Base-by-base conservation (phyloP, 768 basidiomycete species). In the Tulasnella calospora region DNA sequence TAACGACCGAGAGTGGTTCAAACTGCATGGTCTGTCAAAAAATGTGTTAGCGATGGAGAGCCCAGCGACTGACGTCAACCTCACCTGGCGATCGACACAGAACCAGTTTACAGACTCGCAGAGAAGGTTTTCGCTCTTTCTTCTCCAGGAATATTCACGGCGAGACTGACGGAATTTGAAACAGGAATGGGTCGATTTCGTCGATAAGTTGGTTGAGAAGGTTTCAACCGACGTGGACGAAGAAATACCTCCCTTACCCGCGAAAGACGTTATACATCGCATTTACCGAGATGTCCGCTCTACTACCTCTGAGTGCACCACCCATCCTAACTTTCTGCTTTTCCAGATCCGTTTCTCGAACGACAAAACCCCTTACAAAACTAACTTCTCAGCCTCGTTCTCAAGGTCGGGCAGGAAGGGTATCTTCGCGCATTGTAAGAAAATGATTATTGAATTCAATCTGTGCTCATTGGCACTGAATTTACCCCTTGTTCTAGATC, bases 361-460 rank as follows among this genome's bases (percentile, higher is more conserved):
- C 78, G 93, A 96, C 83, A 96, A 96, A 85, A 99, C 97, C 6
- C 97, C 97, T 0, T 99, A 99, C 86, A 99, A 99, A 85, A 89
- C 84, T 8, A 87, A 87, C 13, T 88, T 98, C 41, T 92, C 92
- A 0, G 93, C 94, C 0, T 92, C 91, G 76, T 94, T 96, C 81
- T 96, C 95, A 4, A 87, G 98, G 71, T 92, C 92, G 38, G 97
- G 97, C 3, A 86, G 93, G 57, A 99, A 98, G 82, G 95, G 96
- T 0, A 89, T 92, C 17, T 98, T 94, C 83, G 96, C 96, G 30
- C 87, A 87, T 23, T 96, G 95, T 94, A 83, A 85, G 92, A 87
- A 13, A 69, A 35, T 40, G 30, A 47, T 36, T 12, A 57, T 55
- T 2, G 19, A 74, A 41, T 46, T 15, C 23, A 4, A 41, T 67